A percentile compares a stretch with the other conserved stretches of the same genome.
phyloP scores from a whole-genome alignment of 768 basidiomycete genomes.

The Tephrocybe sp. region DNA sequence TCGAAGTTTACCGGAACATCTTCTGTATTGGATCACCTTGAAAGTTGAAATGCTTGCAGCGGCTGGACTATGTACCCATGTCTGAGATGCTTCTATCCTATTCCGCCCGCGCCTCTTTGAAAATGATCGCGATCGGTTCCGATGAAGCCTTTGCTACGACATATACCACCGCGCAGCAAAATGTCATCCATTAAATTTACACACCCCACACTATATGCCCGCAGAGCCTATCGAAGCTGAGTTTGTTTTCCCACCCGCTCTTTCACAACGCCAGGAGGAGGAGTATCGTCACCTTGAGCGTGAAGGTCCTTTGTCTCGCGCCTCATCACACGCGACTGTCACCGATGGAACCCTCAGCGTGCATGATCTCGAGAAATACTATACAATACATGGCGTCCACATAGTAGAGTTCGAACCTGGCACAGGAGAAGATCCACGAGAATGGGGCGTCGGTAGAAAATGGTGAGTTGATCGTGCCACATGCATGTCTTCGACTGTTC shows the following conservation, averaged over 20 bases:
- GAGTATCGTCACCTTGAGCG: constrained; percentile 10
- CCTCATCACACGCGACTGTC: background rate
- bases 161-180: background rate
- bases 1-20: too few relatives aligned
- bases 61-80: too few relatives aligned
- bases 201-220: constrained; percentile 7
- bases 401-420: constrained; percentile 10
- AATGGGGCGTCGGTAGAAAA: constrained; percentile 6
- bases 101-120: too few relatives aligned
- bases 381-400: constrained; percentile 4
- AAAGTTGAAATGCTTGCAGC: too few relatives aligned
- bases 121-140: constrained; percentile 6
- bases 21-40: too few relatives aligned
- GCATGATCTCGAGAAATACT: constrained; percentile 10
- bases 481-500: background rate
- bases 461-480: background rate
- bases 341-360: constrained; percentile 5
- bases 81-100: too few relatives aligned
- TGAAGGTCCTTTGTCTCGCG: constrained; percentile 7
- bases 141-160: background rate
- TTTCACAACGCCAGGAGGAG: constrained; percentile 11
- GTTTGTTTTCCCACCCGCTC: constrained; percentile 8
- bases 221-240: constrained; percentile 14
- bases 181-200: background rate
- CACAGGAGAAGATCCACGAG: constrained; percentile 13